Percentiles rank a stretch among this genome's conserved stretches.
Conservation (phyloP, 106 monocot species). For the Narthecium ossifragum region DNA sequence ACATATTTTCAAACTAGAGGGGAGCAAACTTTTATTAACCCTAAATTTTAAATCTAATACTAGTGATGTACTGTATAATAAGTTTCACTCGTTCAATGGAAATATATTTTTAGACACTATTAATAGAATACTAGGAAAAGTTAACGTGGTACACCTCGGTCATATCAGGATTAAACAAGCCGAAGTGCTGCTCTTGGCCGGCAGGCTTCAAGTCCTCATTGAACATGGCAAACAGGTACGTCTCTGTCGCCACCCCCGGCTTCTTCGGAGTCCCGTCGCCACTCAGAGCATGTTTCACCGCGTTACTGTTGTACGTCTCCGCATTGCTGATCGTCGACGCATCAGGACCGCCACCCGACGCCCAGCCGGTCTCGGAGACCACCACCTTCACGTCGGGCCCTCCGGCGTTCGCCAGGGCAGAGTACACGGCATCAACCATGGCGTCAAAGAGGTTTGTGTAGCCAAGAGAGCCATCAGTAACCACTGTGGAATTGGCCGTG, state of each 20-base stretch:
- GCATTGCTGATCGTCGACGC: conserved; percentile 8
- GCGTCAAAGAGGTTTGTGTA: conserved; percentile 18
- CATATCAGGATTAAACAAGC: conserved; percentile 7
- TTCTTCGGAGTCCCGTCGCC: conserved; percentile 16
- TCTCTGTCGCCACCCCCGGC: conserved; percentile 3
- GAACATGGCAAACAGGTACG: conserved; percentile 17
- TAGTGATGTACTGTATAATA: no score
- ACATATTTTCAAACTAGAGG: no score
- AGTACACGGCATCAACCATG: conserved; percentile 2
- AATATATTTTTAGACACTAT: no score
- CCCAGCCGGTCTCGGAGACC: conserved; percentile 13
- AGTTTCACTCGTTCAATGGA: no score
- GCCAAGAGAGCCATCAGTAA: neutral
- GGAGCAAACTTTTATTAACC: no score
- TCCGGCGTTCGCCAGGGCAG: conserved; percentile 7
- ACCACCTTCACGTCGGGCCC: conserved; percentile 5
- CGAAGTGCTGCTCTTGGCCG: conserved; percentile 3
- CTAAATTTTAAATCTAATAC: no score
- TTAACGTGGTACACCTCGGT: neutral
- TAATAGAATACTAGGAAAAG: no score
- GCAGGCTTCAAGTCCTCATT: conserved; percentile 17
- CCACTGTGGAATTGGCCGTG: neutral
- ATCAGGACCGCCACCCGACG: conserved; percentile 1
- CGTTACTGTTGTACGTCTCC: conserved; percentile 5
- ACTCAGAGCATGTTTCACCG: conserved; percentile 4